A percentile compares a stretch with the other conserved stretches of the same genome.
Evolutionary conservation across 768 basidiomycete species (phyloP).

Genomic region (Lentinula raphanica): DNA sequence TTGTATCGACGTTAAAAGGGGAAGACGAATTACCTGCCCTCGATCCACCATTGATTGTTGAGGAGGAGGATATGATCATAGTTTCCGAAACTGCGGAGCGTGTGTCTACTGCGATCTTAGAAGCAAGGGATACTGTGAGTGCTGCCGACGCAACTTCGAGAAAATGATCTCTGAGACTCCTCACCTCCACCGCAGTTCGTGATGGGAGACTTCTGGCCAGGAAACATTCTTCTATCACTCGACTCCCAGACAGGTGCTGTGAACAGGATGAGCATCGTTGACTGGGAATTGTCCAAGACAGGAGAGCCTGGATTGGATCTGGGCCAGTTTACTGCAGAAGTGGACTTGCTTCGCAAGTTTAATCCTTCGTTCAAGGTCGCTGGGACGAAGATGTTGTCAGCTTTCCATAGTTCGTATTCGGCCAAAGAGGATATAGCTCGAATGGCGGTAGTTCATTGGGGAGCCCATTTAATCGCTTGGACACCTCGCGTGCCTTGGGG

Average conservation of each 20-base stretch:
- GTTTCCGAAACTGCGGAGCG: slow-evolving; percentile 19
- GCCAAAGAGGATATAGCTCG: not conserved
- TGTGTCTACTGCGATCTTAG: slow-evolving; percentile 19
- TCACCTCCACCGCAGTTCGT: slow-evolving; percentile 27
- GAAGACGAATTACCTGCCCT: slow-evolving; percentile 28
- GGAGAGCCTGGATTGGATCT: slow-evolving; percentile 37
- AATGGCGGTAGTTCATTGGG: slow-evolving; percentile 42
- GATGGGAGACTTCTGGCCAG: slow-evolving; percentile 77
- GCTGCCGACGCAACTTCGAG: not conserved
- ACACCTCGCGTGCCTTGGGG: slow-evolving; percentile 51
- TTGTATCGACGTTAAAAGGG: slow-evolving; percentile 35
- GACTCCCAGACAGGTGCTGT: slow-evolving; percentile 9
- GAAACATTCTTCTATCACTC: slow-evolving; percentile 51
- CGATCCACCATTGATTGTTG: slow-evolving; percentile 38
- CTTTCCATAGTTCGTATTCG: not conserved
- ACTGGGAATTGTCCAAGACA: slow-evolving; percentile 31
- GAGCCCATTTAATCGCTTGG: slow-evolving; percentile 48
- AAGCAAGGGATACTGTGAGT: slow-evolving; percentile 25
- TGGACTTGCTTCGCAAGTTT: slow-evolving; percentile 32
- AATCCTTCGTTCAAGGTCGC: slow-evolving; percentile 8
- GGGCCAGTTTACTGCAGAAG: slow-evolving; percentile 42
- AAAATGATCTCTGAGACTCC: not conserved
- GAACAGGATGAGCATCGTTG: not conserved
- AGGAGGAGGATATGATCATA: slow-evolving; percentile 27
- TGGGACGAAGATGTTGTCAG: not conserved